Base-by-base conservation (phyloP, 2,329 filamentous ascomycete genomes). In the Penicillium glabrum region DNA sequence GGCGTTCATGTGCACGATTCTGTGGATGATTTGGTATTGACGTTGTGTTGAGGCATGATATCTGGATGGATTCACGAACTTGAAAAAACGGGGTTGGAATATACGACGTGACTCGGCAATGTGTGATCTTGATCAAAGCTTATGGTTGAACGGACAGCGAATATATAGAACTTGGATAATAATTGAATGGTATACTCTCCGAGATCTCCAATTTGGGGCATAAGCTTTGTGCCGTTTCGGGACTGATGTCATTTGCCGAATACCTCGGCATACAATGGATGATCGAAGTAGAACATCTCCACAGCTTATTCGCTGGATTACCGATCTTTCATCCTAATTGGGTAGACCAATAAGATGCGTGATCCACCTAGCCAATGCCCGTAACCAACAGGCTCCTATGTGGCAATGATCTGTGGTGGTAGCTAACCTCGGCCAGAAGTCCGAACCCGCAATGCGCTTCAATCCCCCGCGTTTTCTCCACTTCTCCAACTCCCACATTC, bases 11-110 rank as follows among this genome's bases (percentile, higher is more conserved):
- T 66, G 37, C 64, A 55, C 21, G 55, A 55, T 43, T 35, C 60
- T 13, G 56, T 56, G 35, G 59, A 46, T 44, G 64, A 72, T 64
- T 51, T 74, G 50, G 52, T 54, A 3, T 60, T 75, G 61, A 62
- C 57, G 10, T 41, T 71, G 24, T 72, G 69, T 61, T 67, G 46
- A 60, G 14, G 3, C 27, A 14, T 24, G 31, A 16, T n/a, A 14
- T 24, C n/a, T 37, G 46, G n/a, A 39, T 5, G 21, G 21, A 23
- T 29, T 51, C 23, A 24, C n/a, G 7, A 21, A 26, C 3, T 26
- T 29, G 24, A 11, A 27, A 21, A 21, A 23, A 9, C 16, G n/a
- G 24, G 24, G 6, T 48, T 35, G 16, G 13, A 16, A 8, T 11
- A 10, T n/a, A 6, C 31, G 19, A 29, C 21, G 14, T 23, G 11